Base-by-base conservation (phyloP, 1,139 yeast species). In the Eremothecium coryli region DNA sequence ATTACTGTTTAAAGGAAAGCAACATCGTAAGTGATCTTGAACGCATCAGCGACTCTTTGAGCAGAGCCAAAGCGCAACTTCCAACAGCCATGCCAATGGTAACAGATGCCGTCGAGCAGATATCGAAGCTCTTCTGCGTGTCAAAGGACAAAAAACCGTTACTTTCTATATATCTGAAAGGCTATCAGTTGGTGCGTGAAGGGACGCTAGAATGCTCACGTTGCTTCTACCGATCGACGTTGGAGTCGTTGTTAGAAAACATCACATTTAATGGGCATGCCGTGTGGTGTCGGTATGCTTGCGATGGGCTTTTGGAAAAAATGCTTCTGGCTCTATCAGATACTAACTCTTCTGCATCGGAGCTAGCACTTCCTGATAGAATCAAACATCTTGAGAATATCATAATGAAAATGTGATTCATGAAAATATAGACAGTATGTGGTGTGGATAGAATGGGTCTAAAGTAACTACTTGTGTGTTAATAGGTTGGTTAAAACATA, bases 241-340 rank as follows among this genome's bases (percentile, higher is more conserved):
- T 31, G 14, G 21, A 17, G 9, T 35, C 38, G n/a, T 26, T 41
- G 20, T 25, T 33, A 15, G 29, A 26, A 6, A 37, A 34, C n/a
- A 2, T 20, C 6, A 27, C 28, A 5, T 32, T 29, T 20, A 38
- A 41, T 22, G 43, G 39, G 5, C 51, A 47, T 29, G 38, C 39
- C 4, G 18, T 28, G 4, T 47, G 51, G 51, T 45, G 51, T 36
- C 38, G 40, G 12, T 44, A 44, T 26, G 38, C 31, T 23, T 39
- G 10, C 10, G 9, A 7, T 7, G 9, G 10, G 9, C 7, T 8
- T 8, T 10, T 20, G 7, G 22, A 20, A 20, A 20, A 8, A 20
- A 8, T 20, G 10, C 22, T 20, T 20, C 10, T 20, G 22, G n/a
- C n/a, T n/a, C n/a, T n/a, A n/a, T n/a, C n/a, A n/a, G n/a, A n/a